A percentile compares a stretch with the other conserved stretches of the same genome.
phyloP scores from a whole-genome alignment of 306 rosid species.

The Trifolium fragiferum region DNA sequence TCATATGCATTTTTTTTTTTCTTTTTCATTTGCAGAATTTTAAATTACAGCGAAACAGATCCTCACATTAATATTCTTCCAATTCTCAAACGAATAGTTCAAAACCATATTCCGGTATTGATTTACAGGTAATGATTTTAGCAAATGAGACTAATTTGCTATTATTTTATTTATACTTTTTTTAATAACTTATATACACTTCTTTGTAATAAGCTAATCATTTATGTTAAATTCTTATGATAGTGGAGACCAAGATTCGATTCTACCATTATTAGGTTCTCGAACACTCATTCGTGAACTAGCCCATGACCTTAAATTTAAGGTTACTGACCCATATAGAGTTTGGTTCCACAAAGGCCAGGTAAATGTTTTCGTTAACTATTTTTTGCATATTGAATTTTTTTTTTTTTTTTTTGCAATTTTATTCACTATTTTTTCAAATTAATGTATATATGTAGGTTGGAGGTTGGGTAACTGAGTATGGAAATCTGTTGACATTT shows the following conservation, averaged over 20 bases:
- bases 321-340: constrained; percentile 72
- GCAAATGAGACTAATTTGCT: background rate
- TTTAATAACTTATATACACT: too few relatives aligned
- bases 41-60: constrained; percentile 70
- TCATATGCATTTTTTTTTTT: constrained; percentile 28
- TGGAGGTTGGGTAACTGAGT: constrained; percentile 88
- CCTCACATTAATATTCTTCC: constrained; percentile 75
- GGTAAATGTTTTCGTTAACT: constrained; percentile 42
- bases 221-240: constrained; percentile 8
- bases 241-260: constrained; percentile 94
- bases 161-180: background rate
- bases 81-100: constrained; percentile 67
- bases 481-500: constrained; percentile 76
- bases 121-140: constrained; percentile 72
- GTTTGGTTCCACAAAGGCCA: constrained; percentile 94
- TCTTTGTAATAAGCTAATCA: background rate
- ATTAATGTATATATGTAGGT: constrained; percentile 48
- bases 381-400: background rate
- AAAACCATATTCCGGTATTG: constrained; percentile 79
- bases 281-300: constrained; percentile 80
- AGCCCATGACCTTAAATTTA: constrained; percentile 69
- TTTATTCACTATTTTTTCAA: background rate
- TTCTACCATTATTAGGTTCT: constrained; percentile 81
- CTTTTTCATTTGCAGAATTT: constrained; percentile 50
- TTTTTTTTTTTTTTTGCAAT: background rate